A percentile compares a stretch with the other conserved stretches of the same genome.
Evolutionary conservation across 2,329 filamentous ascomycete genomes (phyloP).

Genomic region (Venturia oleaginea): DNA sequence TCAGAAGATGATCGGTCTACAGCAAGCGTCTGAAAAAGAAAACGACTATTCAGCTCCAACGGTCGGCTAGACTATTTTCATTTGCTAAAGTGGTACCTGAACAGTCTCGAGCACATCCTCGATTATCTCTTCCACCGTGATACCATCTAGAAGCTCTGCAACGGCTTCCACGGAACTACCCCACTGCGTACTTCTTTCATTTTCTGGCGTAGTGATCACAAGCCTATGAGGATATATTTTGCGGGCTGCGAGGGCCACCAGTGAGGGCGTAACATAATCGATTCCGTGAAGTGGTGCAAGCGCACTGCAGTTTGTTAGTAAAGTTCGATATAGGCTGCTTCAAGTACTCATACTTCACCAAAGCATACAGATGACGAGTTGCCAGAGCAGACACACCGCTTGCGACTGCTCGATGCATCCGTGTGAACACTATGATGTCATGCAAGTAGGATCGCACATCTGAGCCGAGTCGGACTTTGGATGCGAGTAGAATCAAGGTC

Average conservation of each 20-base stretch:
- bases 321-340: background rate
- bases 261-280: constrained; percentile 71
- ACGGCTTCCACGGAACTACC: constrained; percentile 71
- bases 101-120: constrained; percentile 49
- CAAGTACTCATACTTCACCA: constrained; percentile 46
- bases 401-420: constrained; percentile 75
- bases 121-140: constrained; percentile 47
- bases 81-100: constrained; percentile 42
- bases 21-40: background rate
- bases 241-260: constrained; percentile 70
- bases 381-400: constrained; percentile 69
- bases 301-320: constrained; percentile 32
- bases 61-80: background rate
- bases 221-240: constrained; percentile 89
- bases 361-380: constrained; percentile 64
- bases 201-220: constrained; percentile 54
- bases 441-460: constrained; percentile 78
- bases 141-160: constrained; percentile 51
- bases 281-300: constrained; percentile 76
- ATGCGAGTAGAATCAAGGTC: constrained; percentile 49
- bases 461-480: constrained; percentile 55
- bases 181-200: constrained; percentile 87
- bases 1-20: background rate
- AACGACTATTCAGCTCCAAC: background rate
- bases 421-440: constrained; percentile 79